phyloP scores from a whole-genome alignment of 2,329 filamentous ascomycete species.

The Beauveria rudraprayagi region DNA sequence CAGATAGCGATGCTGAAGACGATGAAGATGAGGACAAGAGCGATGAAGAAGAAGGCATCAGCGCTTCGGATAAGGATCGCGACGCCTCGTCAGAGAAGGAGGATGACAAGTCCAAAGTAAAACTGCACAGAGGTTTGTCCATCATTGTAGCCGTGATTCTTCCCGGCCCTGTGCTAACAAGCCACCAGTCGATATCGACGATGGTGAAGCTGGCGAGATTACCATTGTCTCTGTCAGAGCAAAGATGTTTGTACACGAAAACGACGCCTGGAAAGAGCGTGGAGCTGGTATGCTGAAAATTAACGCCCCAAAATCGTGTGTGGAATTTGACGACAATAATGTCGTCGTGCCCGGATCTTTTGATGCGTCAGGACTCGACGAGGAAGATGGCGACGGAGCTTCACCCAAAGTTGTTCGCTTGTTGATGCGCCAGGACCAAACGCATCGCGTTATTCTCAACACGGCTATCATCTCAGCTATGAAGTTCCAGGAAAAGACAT shows the following conservation, averaged over 20 bases:
- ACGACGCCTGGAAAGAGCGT: conserved; percentile 77
- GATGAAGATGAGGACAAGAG: conserved; percentile 31
- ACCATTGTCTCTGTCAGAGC: conserved; percentile 69
- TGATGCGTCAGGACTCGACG: conserved; percentile 44
- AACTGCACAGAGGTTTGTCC: conserved; percentile 60
- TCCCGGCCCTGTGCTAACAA: conserved; percentile 18
- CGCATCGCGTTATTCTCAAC: conserved; percentile 79
- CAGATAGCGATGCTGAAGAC: conserved; percentile 56
- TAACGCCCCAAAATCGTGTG: conserved; percentile 58
- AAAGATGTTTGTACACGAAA: conserved; percentile 76
- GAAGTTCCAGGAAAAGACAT: conserved; percentile 70
- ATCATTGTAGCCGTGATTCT: background rate
- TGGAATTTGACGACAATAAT: conserved; percentile 46
- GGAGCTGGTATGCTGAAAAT: conserved; percentile 78
- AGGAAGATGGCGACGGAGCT: conserved; percentile 28
- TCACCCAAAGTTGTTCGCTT: conserved; percentile 53
- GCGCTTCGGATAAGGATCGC: conserved; percentile 41
- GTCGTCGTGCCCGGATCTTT: conserved; percentile 44
- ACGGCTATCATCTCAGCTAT: conserved; percentile 71
- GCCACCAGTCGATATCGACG: conserved; percentile 58
- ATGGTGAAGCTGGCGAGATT: conserved; percentile 76
- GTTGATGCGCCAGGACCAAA: conserved; percentile 86
- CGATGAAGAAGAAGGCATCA: conserved; percentile 28
- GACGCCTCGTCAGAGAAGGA: conserved; percentile 42
- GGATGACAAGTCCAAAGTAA: conserved; percentile 49